Percentiles rank a stretch among this genome's conserved stretches.
Evolutionary conservation across 2,329 filamentous ascomycete genomes (phyloP).

Genomic region (Ophiognomonia clavigignenti-juglandacearum): DNA sequence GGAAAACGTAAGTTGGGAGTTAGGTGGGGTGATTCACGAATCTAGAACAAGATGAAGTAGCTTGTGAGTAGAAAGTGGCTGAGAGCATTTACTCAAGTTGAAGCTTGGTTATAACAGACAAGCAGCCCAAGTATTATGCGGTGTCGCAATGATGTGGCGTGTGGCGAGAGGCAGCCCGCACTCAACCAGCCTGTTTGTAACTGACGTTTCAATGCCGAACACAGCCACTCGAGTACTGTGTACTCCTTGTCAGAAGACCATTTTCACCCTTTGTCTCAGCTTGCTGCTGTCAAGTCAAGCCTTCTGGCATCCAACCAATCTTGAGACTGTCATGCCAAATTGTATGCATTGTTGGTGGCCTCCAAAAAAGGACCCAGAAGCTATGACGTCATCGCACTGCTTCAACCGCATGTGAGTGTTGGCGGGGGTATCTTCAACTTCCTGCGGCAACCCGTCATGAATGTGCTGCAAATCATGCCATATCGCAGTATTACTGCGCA

Average conservation of each 20-base stretch:
- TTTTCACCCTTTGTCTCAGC: background rate
- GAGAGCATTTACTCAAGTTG: background rate
- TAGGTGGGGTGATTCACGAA: too few species aligned
- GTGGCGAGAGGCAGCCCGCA: conserved; percentile 9
- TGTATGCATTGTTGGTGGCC: too few species aligned
- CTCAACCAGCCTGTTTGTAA: background rate
- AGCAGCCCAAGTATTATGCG: conserved; percentile 1
- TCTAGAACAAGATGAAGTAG: too few species aligned
- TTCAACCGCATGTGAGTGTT: conserved; percentile 5
- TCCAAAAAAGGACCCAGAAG: conserved; percentile 1
- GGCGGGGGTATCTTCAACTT: conserved; percentile 13
- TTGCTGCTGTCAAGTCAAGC: background rate
- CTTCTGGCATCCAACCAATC: background rate
- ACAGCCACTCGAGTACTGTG: conserved; percentile 13
- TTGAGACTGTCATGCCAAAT: too few species aligned
- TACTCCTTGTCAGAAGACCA: too few species aligned
- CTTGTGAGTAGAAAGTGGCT: too few species aligned
- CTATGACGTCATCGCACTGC: conserved; percentile 9
- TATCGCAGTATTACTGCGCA: too few species aligned
- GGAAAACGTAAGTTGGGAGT: too few species aligned
- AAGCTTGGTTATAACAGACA: background rate
- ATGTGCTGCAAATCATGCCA: too few species aligned
- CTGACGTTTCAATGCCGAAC: conserved; percentile 3
- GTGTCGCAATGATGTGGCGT: conserved; percentile 9
- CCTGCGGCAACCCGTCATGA: too few species aligned